These are phyloP conservation scores for Fusarium sp. DNA, from an alignment of 2,329 filamentous ascomycete genomes.

Conservation along the genomic window DNA sequence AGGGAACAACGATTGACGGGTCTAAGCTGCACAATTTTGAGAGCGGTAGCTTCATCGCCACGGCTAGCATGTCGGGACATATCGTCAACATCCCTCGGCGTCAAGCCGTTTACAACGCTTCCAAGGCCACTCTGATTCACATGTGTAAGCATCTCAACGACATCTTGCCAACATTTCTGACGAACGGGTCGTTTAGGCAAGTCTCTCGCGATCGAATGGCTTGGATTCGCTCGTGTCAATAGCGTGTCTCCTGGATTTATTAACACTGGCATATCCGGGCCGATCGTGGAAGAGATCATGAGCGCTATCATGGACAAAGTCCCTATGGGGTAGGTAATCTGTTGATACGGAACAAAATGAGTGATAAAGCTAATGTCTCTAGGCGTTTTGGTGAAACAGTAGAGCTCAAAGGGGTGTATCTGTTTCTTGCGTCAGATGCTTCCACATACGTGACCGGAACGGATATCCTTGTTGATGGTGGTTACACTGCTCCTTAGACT, in stretches of 20 bases:
- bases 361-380: neutral
- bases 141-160: neutral
- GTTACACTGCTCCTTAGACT: neutral
- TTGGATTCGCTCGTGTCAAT: neutral
- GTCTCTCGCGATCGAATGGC: neutral
- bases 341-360: rapidly evolving
- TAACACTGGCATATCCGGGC: neutral
- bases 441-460: neutral
- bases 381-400: neutral
- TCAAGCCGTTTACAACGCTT: neutral
- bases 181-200: neutral
- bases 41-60: neutral
- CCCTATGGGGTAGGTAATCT: neutral
- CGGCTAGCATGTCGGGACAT: neutral
- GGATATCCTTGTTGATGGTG: neutral
- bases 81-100: neutral
- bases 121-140: neutral
- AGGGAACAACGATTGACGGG: too few relatives aligned
- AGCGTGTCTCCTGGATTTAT: neutral
- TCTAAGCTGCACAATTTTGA: too few relatives aligned
- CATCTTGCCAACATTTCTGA: neutral
- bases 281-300: neutral
- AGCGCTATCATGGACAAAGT: neutral
- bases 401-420: neutral
- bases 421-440: neutral